Evolutionary conservation across 1,139 yeast species (phyloP).

Genomic region (Kodamaea fungicola): DNA sequence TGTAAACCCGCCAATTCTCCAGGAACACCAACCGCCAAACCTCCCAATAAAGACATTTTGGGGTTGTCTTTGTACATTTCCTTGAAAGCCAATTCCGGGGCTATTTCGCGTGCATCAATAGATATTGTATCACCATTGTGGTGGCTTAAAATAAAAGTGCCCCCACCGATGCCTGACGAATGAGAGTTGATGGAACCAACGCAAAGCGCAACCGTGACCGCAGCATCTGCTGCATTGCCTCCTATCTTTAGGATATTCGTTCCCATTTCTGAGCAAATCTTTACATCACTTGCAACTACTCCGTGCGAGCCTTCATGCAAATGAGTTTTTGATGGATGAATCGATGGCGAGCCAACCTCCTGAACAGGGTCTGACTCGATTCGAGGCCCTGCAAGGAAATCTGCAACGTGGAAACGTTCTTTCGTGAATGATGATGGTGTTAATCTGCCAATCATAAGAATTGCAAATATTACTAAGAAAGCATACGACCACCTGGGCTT

Average conservation of each 20-base stretch:
- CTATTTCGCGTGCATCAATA: slow-evolving; percentile 86
- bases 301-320: slow-evolving; percentile 39
- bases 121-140: slow-evolving; percentile 42
- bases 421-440: too few species aligned
- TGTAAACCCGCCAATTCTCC: slow-evolving; percentile 86
- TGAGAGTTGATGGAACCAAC: slow-evolving; percentile 80
- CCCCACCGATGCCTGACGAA: slow-evolving; percentile 93
- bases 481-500: too few species aligned
- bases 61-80: slow-evolving; percentile 59
- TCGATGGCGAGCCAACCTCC: slow-evolving; percentile 32
- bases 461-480: too few species aligned
- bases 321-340: slow-evolving; percentile 30
- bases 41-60: slow-evolving; percentile 64
- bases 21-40: slow-evolving; percentile 81
- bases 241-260: slow-evolving; percentile 58
- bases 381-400: not conserved
- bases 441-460: too few species aligned
- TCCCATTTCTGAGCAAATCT: slow-evolving; percentile 69
- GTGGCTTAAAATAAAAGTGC: slow-evolving; percentile 68
- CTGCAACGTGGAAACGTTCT: not conserved
- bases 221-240: slow-evolving; percentile 87
- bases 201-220: slow-evolving; percentile 84
- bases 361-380: slow-evolving; percentile 23
- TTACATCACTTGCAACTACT: slow-evolving; percentile 77
- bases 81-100: slow-evolving; percentile 61